These are phyloP conservation scores for Mycena indigotica DNA, from an alignment of 768 basidiomycete species.

Conservation along the genomic window DNA sequence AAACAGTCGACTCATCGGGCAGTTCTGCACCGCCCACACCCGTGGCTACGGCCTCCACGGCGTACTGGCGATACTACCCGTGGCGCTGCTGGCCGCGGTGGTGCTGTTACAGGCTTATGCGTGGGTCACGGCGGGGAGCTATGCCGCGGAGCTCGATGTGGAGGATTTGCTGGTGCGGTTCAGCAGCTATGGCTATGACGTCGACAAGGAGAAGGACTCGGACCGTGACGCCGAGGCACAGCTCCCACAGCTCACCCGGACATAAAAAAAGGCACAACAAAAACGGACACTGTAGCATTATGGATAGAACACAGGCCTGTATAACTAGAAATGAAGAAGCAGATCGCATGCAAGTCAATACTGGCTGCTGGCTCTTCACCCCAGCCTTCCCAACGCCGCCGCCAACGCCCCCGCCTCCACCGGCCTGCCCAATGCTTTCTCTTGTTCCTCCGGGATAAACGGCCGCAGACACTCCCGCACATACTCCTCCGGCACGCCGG, in stretches of 20 bases:
- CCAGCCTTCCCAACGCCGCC: no score
- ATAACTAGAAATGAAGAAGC: not conserved
- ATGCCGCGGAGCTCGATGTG: no score
- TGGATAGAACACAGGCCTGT: not conserved
- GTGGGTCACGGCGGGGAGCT: not conserved
- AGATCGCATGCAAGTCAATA: no score
- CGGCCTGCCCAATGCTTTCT: no score
- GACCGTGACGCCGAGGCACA: no score
- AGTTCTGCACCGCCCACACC: constrained; percentile 25
- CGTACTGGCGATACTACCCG: constrained; percentile 19
- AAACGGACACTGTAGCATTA: constrained; percentile 1
- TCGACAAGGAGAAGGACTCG: not conserved
- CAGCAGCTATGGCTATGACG: no score
- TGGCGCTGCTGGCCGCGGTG: constrained; percentile 15
- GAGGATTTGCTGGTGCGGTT: no score
- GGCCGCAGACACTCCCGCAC: constrained; percentile 47
- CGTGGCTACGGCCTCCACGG: constrained; percentile 3
- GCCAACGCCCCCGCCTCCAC: no score
- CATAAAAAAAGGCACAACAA: constrained; percentile 1
- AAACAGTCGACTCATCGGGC: constrained; percentile 13
- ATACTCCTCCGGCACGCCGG: constrained; percentile 44
- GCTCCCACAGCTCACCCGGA: constrained; percentile 12
- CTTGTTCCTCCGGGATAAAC: constrained; percentile 42
- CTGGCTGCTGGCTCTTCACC: no score
- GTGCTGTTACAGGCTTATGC: constrained; percentile 19